Evolutionary conservation across 1,139 yeast species (phyloP).

Genomic region (Hyphopichia wangnamkhiaoensis): DNA sequence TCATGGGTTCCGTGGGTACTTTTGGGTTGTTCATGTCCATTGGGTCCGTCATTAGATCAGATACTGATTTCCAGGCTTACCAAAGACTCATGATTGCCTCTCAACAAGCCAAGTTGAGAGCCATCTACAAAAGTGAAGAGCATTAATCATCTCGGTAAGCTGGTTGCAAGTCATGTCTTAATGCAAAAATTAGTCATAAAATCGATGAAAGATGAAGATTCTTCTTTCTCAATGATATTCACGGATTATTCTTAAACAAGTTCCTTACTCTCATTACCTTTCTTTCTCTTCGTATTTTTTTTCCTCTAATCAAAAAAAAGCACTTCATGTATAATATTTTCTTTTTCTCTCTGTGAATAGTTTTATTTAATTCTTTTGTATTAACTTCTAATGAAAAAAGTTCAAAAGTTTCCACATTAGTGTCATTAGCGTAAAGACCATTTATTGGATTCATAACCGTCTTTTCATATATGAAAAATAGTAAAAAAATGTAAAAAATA

Average conservation of each 20-base stretch:
- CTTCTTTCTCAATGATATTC: too few relatives aligned
- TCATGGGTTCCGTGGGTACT: slow-evolving; percentile 95
- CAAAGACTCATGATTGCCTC: slow-evolving; percentile 38
- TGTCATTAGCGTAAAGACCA: too few relatives aligned
- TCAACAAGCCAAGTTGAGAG: slow-evolving; percentile 39
- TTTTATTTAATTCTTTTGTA: not conserved
- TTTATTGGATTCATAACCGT: too few relatives aligned
- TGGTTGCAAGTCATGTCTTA: too few relatives aligned
- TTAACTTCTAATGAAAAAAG: too few relatives aligned
- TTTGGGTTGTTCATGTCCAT: slow-evolving; percentile 95
- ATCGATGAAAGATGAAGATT: too few relatives aligned
- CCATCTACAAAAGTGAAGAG: slow-evolving; percentile 25
- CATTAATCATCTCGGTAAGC: not conserved
- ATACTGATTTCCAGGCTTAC: slow-evolving; percentile 44
- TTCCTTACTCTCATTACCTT: too few relatives aligned
- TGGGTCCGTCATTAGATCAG: slow-evolving; percentile 91
- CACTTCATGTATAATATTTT: not conserved
- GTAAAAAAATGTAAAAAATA: too few relatives aligned
- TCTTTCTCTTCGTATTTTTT: not conserved
- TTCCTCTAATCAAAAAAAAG: not conserved
- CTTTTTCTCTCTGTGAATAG: not conserved
- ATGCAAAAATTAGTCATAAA: too few relatives aligned
- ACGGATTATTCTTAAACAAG: too few relatives aligned
- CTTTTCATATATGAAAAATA: too few relatives aligned
- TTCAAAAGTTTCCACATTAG: too few relatives aligned